Base-by-base conservation (phyloP, 164 flowering plant species). In the Nelumbo lutea region DNA sequence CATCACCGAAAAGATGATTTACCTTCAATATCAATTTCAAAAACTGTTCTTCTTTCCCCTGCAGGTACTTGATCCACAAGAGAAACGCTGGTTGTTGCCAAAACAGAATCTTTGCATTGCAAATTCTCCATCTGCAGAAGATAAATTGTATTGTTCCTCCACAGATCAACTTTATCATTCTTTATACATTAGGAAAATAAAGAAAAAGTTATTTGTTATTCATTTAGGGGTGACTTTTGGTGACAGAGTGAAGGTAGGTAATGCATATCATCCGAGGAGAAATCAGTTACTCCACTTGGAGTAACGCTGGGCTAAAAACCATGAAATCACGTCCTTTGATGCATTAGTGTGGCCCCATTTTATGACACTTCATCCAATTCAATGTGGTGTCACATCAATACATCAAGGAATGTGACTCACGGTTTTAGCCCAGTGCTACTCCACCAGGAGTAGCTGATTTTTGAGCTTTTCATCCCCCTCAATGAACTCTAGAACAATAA, bases 1-100 rank as follows among this genome's bases (percentile, higher is more conserved):
- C 44, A 46, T 40, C 39, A 59, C 11, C 1, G 56, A 52, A 61
- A 50, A 68, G 61, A 41, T 27, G 27, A 27, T 27, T 70, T 76
- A 87, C 91, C 88, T 81, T 61, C 67, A 61, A 51, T 70, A 6
- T 67, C 68, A 65, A 67, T 7, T 58, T 77, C 69, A 50, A 68
- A 14, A 3, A 59, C 68, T 58, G 75, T 73, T 48, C 61, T 46
- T 38, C 60, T 70, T 64, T 78, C 65, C 65, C 70, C 62, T 10
- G 51, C 10, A 15, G 51, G 46, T 46, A 45, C 64, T 71, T 78
- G 74, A 46, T 73, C 78, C n/a, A 47, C 68, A 61, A 59, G 44
- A 27, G 27, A 27, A 27, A 27, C 27, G 0, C 27, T 27, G 1
- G 72, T 58, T 43, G 47, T 52, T 9, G 58, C 15, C 1, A 55